phyloP scores from a whole-genome alignment of 2,329 filamentous ascomycete genomes.

The Neoascochyta sp. region DNA sequence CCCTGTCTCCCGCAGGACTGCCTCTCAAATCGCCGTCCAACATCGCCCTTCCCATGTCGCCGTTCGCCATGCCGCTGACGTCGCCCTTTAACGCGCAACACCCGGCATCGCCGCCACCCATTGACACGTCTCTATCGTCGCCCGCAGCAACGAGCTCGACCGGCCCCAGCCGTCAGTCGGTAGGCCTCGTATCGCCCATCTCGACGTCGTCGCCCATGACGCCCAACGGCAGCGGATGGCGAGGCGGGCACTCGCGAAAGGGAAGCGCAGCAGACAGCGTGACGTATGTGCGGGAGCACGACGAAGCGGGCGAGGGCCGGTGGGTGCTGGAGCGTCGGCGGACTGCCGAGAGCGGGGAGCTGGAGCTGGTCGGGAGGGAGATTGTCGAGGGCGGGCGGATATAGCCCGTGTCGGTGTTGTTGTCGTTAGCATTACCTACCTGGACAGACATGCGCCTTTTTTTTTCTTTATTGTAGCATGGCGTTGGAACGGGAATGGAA shows the following conservation, averaged over 20 bases:
- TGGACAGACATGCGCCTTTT: neutral
- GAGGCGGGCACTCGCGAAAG: constrained; percentile 35
- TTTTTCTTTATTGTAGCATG: neutral
- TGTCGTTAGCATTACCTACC: neutral
- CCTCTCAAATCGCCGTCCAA: constrained; percentile 18
- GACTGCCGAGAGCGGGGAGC: constrained; percentile 61
- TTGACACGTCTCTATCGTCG: constrained; percentile 26
- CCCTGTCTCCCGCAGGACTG: constrained; percentile 3
- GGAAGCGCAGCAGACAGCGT: constrained; percentile 61
- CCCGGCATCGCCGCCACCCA: constrained; percentile 17
- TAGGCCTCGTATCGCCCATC: constrained; percentile 32
- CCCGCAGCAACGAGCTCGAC: constrained; percentile 17
- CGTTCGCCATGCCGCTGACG: constrained; percentile 21
- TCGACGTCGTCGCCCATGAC: constrained; percentile 33
- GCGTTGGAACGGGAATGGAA: neutral
- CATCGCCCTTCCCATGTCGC: constrained; percentile 20
- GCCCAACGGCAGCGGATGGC: constrained; percentile 28
- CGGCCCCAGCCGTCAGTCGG: constrained; percentile 25
- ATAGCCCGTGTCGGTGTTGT: constrained; percentile 2
- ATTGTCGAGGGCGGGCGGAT: constrained; percentile 55
- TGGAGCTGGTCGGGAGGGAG: constrained; percentile 63
- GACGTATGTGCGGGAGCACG: constrained; percentile 61
- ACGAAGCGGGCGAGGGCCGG: constrained; percentile 55
- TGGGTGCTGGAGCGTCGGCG: constrained; percentile 69
- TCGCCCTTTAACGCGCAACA: constrained; percentile 23